Conservation (phyloP, 2,329 filamentous ascomycete genomes). For the Penicillium sp. region DNA sequence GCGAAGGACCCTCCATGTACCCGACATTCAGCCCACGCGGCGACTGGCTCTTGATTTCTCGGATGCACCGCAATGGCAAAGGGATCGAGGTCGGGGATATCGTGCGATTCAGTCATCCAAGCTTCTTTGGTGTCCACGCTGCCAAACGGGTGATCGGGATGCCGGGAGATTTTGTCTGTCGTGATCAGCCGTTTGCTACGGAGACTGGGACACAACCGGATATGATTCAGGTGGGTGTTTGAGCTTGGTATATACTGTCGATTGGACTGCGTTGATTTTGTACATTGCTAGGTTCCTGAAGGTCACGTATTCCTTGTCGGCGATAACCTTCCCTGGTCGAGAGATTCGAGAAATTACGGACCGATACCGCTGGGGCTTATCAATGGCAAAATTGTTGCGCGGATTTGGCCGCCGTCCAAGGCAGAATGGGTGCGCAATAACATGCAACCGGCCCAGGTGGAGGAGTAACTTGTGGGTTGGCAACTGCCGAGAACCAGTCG, state of each 20-base stretch:
- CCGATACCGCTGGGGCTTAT: slow-evolving; percentile 80
- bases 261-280: slow-evolving; percentile 3
- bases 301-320: slow-evolving; percentile 90
- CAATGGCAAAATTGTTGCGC: slow-evolving; percentile 69
- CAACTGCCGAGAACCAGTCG: neutral
- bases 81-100: slow-evolving; percentile 72
- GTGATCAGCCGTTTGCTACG: slow-evolving; percentile 36
- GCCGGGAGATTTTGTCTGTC: slow-evolving; percentile 55
- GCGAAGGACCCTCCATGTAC: slow-evolving; percentile 77
- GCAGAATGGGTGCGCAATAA: slow-evolving; percentile 37
- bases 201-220: slow-evolving; percentile 30
- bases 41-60: slow-evolving; percentile 64
- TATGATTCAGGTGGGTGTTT: slow-evolving; percentile 48
- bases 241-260: neutral
- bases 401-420: slow-evolving; percentile 34
- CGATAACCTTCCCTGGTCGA: slow-evolving; percentile 76
- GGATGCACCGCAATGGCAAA: slow-evolving; percentile 63
- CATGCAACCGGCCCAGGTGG: slow-evolving; percentile 29
- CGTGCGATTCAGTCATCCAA: slow-evolving; percentile 70
- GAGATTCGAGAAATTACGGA: slow-evolving; percentile 82
- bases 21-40: slow-evolving; percentile 67
- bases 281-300: slow-evolving; percentile 61
- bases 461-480: slow-evolving; percentile 5
- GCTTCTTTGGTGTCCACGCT: slow-evolving; percentile 54
- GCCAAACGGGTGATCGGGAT: slow-evolving; percentile 76